These are phyloP conservation scores for Gautieria morchelliformis DNA, from an alignment of 768 basidiomycete genomes.

Conservation along the genomic window DNA sequence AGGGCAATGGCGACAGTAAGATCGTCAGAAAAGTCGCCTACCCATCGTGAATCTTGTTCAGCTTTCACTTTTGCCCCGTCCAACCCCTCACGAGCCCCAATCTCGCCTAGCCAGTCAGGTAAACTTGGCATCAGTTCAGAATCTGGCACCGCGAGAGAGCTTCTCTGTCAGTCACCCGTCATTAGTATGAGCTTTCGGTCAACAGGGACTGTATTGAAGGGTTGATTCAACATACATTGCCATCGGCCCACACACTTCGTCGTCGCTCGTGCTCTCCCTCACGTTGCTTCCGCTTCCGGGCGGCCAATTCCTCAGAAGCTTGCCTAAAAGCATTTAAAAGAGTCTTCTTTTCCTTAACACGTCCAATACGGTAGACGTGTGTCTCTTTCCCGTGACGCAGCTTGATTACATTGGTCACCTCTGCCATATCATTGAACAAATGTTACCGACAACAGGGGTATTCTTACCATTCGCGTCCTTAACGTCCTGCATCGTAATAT, in stretches of 20 bases:
- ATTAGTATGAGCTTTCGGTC: neutral
- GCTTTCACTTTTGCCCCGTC: conserved; percentile 58
- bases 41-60: conserved; percentile 78
- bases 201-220: neutral
- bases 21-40: conserved; percentile 86
- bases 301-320: conserved; percentile 83
- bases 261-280: conserved; percentile 88
- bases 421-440: conserved; percentile 14
- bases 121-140: conserved; percentile 41
- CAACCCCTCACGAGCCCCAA: conserved; percentile 48
- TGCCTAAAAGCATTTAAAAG: conserved; percentile 81
- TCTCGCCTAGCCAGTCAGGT: conserved; percentile 71
- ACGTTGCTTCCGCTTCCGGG: conserved; percentile 85
- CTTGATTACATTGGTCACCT: conserved; percentile 90
- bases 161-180: neutral
- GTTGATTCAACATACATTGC: conserved; percentile 16
- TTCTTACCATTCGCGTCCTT: conserved; percentile 84
- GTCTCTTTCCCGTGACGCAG: conserved; percentile 89
- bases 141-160: conserved; percentile 10
- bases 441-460: neutral
- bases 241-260: conserved; percentile 39
- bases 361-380: conserved; percentile 85
- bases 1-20: conserved; percentile 85
- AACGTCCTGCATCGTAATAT: conserved; percentile 91
- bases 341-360: conserved; percentile 72